Evolutionary conservation across 176 grass and related monocot genomes (phyloP).

Genomic region (Aegilops longissima): DNA sequence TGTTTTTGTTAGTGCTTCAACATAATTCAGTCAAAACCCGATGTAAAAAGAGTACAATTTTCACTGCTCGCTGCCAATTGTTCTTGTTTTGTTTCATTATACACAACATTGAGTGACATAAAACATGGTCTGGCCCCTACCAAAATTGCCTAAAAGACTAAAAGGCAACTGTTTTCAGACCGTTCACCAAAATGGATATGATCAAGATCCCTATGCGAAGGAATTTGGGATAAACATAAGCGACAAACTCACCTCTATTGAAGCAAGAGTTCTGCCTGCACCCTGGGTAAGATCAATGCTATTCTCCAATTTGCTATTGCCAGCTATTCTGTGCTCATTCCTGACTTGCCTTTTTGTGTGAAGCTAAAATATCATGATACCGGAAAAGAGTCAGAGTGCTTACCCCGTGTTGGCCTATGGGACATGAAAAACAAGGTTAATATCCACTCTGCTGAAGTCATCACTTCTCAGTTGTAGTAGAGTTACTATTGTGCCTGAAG

Average conservation of each 20-base stretch:
- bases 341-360: constrained; percentile 2
- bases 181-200: constrained; percentile 63
- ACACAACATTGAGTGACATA: neutral
- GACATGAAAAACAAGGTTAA: constrained; percentile 80
- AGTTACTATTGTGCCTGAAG: neutral
- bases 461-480: neutral
- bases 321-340: neutral
- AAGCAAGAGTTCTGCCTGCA: constrained; percentile 72
- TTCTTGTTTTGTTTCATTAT: constrained; percentile 5
- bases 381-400: constrained; percentile 71
- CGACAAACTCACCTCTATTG: constrained; percentile 63
- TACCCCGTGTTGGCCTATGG: constrained; percentile 72
- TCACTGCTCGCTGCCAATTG: neutral
- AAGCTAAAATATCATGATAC: constrained; percentile 69
- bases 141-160: neutral
- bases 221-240: constrained; percentile 77
- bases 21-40: neutral
- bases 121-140: neutral
- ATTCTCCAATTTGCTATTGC: neutral
- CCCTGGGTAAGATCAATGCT: constrained; percentile 53
- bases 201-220: constrained; percentile 76
- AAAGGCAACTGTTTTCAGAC: constrained; percentile 33
- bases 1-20: neutral
- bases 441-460: neutral
- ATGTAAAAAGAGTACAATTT: neutral